Evolutionary conservation across 2,329 filamentous ascomycete genomes (phyloP), one percentile per base, ranked within the genome.

Genomic region (Aspergillus quadrilineatus): DNA sequence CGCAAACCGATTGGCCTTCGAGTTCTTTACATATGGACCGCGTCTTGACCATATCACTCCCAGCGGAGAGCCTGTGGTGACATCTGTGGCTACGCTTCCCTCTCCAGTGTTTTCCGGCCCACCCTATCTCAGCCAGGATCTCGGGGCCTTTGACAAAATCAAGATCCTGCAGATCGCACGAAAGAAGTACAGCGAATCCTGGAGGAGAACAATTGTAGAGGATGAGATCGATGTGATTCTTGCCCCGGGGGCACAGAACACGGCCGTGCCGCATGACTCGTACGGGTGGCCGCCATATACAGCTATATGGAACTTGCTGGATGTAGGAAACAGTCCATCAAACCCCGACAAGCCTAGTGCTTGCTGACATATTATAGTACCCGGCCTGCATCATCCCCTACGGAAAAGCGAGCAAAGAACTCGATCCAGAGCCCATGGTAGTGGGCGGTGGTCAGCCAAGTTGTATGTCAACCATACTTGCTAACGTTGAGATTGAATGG

Each of bases 251-350:
- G 42, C 42, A 9, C 42, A 47, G 32, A 46, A 47, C 22, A 53
- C 50, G 10, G 50, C 50, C n/a, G 34, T 46, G 32, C 50, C 50
- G 14, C 50, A 53, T 26, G 50, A 53, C 17, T 46, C 50, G n/a
- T 53, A 53, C 28, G 50, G 42, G 4, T 46, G 50, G 42, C 50
- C 50, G 28, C 50, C 50, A 32, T 53, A 53, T 26, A 53, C 50
- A 12, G 8, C 26, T 14, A 10, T 53, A 17, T 53, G 50, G 50
- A 53, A 47, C 34, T 39, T 53, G 42, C 4, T 53, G 17, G 34
- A 53, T 41, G 50, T 52, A 37, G 4, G 43, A 12, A 22, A 50
- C 79, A 78, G 0, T 79, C 73, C 55, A 69, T 73, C 2, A 74
- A 68, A 78, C 77, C 1, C 71, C 76, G 0, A 10, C 29, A 4